Conservation (phyloP, 768 basidiomycete species). For the Mycena latifolia region DNA sequence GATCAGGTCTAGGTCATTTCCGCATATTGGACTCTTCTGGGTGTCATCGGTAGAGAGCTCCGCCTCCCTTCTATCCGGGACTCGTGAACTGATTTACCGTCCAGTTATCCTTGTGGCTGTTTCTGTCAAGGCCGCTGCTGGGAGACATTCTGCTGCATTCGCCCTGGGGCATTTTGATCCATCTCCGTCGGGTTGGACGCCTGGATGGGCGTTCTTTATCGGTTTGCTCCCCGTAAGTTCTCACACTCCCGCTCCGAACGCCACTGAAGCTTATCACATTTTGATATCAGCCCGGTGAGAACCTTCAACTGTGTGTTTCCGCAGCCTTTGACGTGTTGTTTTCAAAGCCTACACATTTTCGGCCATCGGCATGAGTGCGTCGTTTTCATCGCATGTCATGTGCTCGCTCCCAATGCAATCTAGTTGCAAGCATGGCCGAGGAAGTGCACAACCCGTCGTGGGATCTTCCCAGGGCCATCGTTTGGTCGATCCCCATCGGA, state of each 20-base stretch:
- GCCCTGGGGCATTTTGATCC: conserved; percentile 71
- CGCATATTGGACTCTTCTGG: conserved; percentile 73
- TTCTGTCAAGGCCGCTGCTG: conserved; percentile 67
- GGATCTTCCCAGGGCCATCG: conserved; percentile 68
- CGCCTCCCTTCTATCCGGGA: too few species aligned
- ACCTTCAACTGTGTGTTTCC: background rate
- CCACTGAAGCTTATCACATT: background rate
- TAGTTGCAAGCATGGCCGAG: conserved; percentile 76
- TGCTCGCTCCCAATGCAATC: background rate
- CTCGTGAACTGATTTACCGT: background rate
- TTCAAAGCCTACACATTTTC: conserved; percentile 64
- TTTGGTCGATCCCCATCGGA: conserved; percentile 66
- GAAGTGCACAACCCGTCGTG: conserved; percentile 71
- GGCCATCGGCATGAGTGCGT: conserved; percentile 72
- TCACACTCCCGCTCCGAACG: background rate
- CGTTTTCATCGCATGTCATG: background rate
- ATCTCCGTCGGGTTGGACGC: conserved; percentile 74
- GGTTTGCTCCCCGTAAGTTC: conserved; percentile 66
- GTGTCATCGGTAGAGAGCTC: conserved; percentile 61
- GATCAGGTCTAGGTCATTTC: conserved; percentile 59
- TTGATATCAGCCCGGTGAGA: conserved; percentile 48
- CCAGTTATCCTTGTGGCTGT: conserved; percentile 68
- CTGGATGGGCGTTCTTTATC: conserved; percentile 79
- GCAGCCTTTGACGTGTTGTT: background rate
- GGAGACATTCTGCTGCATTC: conserved; percentile 66